Conservation (phyloP, 2,329 filamentous ascomycete genomes). For the Claviceps quebecensis region DNA sequence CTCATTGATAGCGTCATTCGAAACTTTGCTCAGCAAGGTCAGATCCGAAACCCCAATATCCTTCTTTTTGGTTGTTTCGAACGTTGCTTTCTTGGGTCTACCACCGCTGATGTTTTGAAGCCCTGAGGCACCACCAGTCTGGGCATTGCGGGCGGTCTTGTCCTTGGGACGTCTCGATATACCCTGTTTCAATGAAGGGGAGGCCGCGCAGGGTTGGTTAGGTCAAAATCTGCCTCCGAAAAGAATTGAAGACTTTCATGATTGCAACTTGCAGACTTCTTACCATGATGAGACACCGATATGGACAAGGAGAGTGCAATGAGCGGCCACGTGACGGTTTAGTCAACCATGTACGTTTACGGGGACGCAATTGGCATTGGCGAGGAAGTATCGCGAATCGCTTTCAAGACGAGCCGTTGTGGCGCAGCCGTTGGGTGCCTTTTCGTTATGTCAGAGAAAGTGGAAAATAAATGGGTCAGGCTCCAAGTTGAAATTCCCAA, state of each 20-base stretch:
- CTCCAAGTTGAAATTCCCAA: no score
- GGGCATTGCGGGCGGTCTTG: slow-evolving; percentile 23
- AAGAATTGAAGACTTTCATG: slow-evolving; percentile 1
- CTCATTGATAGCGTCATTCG: slow-evolving; percentile 98
- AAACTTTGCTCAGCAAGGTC: slow-evolving; percentile 94
- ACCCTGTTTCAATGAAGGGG: slow-evolving; percentile 15
- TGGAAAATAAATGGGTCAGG: no score
- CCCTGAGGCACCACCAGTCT: slow-evolving; percentile 25
- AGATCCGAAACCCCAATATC: slow-evolving; percentile 97
- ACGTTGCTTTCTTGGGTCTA: slow-evolving; percentile 88
- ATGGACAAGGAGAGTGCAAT: slow-evolving; percentile 6
- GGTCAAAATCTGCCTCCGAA: not conserved
- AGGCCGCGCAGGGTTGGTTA: not conserved
- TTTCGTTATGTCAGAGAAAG: not conserved
- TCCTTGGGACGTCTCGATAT: slow-evolving; percentile 28
- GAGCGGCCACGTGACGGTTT: slow-evolving; percentile 6
- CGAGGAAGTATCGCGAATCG: not conserved
- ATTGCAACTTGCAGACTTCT: slow-evolving; percentile 9
- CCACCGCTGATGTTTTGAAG: slow-evolving; percentile 24
- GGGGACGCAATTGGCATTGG: not conserved
- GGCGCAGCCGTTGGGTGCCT: not conserved
- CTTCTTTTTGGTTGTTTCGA: slow-evolving; percentile 96
- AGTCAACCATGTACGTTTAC: slow-evolving; percentile 13
- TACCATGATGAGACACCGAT: slow-evolving; percentile 18
- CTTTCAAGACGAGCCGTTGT: not conserved